Evolutionary conservation across 352 stramenopile species (phyloP).

Genomic region (Globisporangium viniferum): DNA sequence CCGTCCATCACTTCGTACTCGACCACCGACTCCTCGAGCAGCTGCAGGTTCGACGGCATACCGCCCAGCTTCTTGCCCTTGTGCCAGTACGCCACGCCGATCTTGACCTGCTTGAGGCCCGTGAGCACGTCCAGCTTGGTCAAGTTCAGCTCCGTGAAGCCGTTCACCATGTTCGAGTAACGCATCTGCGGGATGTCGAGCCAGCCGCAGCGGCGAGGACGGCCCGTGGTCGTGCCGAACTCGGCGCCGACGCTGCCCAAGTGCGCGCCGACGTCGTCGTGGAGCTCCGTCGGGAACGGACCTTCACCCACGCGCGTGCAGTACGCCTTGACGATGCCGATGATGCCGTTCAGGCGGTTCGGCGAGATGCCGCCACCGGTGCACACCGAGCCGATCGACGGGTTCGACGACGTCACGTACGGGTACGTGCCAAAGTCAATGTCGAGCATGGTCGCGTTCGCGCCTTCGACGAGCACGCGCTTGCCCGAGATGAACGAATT

Average conservation of each 20-base stretch:
- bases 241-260: slow-evolving; percentile 92
- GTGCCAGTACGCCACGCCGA: slow-evolving; percentile 95
- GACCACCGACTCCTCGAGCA: slow-evolving; percentile 92
- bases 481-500: slow-evolving; percentile 94
- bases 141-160: slow-evolving; percentile 97
- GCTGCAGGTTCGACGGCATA: slow-evolving; percentile 94
- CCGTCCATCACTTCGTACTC: slow-evolving; percentile 93
- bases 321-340: slow-evolving; percentile 99
- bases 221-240: slow-evolving; percentile 97
- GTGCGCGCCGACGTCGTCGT: slow-evolving; percentile 90
- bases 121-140: slow-evolving; percentile 99
- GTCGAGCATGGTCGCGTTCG: slow-evolving; percentile 99
- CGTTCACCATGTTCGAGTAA: slow-evolving; percentile 93
- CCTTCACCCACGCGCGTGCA: slow-evolving; percentile 98
- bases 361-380: slow-evolving; percentile 95
- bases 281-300: slow-evolving; percentile 98
- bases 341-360: slow-evolving; percentile 91
- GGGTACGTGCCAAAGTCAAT: slow-evolving; percentile 99
- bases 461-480: slow-evolving; percentile 97
- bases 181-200: slow-evolving; percentile 96
- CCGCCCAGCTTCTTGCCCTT: slow-evolving; percentile 92
- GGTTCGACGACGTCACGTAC: slow-evolving; percentile 99
- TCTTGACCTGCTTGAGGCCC: slow-evolving; percentile 94
- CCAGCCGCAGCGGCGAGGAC: slow-evolving; percentile 97
- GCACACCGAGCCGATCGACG: slow-evolving; percentile 96